A percentile compares a stretch with the other conserved stretches of the same genome.
Conservation (phyloP, 139 green algal species). For the Asterochloris erici region DNA sequence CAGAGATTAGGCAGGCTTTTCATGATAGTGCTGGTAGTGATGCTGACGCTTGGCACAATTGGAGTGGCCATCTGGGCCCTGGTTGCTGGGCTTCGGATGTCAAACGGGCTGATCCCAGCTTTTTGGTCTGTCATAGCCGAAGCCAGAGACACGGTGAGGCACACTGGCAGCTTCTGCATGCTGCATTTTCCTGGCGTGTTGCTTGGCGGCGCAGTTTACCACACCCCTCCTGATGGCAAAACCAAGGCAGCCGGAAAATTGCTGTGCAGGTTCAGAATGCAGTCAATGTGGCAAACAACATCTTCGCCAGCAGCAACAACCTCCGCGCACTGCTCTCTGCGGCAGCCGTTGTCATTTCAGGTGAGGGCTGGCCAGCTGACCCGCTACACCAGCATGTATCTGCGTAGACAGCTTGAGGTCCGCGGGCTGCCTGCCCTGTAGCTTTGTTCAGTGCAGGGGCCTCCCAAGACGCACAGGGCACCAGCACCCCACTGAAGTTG, state of each 20-base stretch:
- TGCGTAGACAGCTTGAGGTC: neutral
- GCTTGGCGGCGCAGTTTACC: neutral
- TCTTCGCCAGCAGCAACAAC: neutral
- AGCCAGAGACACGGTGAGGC: neutral
- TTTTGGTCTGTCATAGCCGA: neutral
- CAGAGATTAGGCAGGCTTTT: neutral
- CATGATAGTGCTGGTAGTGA: neutral
- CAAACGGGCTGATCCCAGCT: neutral
- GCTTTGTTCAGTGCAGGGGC: neutral
- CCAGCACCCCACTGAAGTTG: no score
- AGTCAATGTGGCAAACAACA: neutral
- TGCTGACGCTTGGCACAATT: conserved; percentile 1
- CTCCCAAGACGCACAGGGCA: neutral
- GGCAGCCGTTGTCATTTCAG: neutral
- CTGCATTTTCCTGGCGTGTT: neutral
- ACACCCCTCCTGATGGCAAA: neutral
- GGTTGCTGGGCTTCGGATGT: neutral
- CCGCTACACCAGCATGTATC: neutral
- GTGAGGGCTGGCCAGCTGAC: neutral
- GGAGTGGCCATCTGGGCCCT: conserved; percentile 8
- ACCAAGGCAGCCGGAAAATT: neutral
- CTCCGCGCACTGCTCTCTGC: neutral
- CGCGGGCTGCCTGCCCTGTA: neutral
- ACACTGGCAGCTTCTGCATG: neutral
- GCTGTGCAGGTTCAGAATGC: conserved; percentile 1